Evolutionary conservation across 192 early-diverging fungal genomes (phyloP).

Genomic region (Thamnidium elegans): DNA sequence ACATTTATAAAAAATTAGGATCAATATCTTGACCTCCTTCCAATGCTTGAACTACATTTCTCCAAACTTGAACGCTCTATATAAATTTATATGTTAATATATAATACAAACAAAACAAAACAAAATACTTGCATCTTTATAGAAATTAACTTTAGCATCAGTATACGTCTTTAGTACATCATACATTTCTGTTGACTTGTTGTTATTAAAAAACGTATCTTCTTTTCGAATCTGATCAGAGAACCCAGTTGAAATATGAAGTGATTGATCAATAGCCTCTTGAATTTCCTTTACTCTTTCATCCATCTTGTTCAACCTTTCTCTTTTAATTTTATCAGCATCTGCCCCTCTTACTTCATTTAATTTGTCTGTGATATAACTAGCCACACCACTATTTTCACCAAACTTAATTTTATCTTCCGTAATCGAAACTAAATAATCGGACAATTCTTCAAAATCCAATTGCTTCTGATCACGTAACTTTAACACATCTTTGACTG

Average conservation of each 20-base stretch:
- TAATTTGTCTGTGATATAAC: slow-evolving; percentile 83
- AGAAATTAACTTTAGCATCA: slow-evolving; percentile 79
- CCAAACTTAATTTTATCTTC: slow-evolving; percentile 72
- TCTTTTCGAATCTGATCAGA: slow-evolving; percentile 83
- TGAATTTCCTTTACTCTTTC: slow-evolving; percentile 73
- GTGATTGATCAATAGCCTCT: slow-evolving; percentile 73
- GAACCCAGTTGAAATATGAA: slow-evolving; percentile 66
- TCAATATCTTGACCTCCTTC: background rate
- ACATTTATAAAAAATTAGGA: background rate
- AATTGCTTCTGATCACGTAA: slow-evolving; percentile 93
- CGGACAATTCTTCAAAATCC: slow-evolving; percentile 87
- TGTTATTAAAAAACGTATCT: slow-evolving; percentile 71
- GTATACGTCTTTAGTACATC: slow-evolving; percentile 71
- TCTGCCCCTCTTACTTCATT: slow-evolving; percentile 89
- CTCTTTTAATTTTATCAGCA: slow-evolving; percentile 76
- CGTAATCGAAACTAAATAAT: slow-evolving; percentile 66
- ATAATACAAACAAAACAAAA: background rate
- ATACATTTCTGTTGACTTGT: slow-evolving; percentile 83
- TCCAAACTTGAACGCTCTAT: slow-evolving; percentile 16
- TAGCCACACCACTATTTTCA: slow-evolving; percentile 63
- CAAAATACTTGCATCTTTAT: slow-evolving; percentile 58
- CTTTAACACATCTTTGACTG: slow-evolving; percentile 76
- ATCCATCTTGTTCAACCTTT: slow-evolving; percentile 72
- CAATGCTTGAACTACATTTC: slow-evolving; percentile 12
- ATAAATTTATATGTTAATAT: background rate